phyloP scores from a whole-genome alignment of 352 stramenopile genomes.

The Peronospora belbahrii region DNA sequence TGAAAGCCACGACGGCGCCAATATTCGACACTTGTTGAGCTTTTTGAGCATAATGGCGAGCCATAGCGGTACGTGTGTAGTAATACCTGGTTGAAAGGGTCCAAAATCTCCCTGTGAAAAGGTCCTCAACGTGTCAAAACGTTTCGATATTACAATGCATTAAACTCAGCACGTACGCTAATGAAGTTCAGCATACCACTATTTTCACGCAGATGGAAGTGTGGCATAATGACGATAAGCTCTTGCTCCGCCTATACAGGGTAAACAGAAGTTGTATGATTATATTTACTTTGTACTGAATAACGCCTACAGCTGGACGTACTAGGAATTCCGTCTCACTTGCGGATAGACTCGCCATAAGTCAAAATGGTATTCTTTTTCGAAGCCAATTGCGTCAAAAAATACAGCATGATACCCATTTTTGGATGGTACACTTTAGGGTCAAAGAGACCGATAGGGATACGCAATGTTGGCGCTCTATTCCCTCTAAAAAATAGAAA shows the following conservation, averaged over 20 bases:
- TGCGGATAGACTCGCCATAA: constrained; percentile 36
- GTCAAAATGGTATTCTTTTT: too few relatives aligned
- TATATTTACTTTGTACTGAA: neutral
- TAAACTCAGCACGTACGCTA: constrained; percentile 29
- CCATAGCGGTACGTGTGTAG: constrained; percentile 78
- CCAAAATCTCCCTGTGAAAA: constrained; percentile 66
- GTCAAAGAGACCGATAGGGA: neutral
- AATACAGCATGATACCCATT: neutral
- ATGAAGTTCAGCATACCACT: constrained; percentile 76
- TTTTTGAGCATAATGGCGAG: constrained; percentile 87
- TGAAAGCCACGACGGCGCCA: constrained; percentile 75
- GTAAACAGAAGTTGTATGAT: neutral
- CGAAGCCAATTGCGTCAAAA: too few relatives aligned
- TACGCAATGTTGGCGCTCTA: neutral
- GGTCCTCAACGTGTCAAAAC: constrained; percentile 6
- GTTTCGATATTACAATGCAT: constrained; percentile 3
- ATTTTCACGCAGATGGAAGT: constrained; percentile 80
- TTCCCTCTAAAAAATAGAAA: neutral
- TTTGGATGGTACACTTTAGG: neutral
- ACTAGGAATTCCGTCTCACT: constrained; percentile 82
- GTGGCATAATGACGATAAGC: constrained; percentile 78
- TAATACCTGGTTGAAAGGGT: constrained; percentile 83
- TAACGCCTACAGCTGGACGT: constrained; percentile 5
- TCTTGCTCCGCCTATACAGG: constrained; percentile 71
- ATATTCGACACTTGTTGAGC: constrained; percentile 82